A percentile compares a stretch with the other conserved stretches of the same genome.
Evolutionary conservation across 345 rosid genomes (phyloP).

Genomic region (Cardamine occulta): DNA sequence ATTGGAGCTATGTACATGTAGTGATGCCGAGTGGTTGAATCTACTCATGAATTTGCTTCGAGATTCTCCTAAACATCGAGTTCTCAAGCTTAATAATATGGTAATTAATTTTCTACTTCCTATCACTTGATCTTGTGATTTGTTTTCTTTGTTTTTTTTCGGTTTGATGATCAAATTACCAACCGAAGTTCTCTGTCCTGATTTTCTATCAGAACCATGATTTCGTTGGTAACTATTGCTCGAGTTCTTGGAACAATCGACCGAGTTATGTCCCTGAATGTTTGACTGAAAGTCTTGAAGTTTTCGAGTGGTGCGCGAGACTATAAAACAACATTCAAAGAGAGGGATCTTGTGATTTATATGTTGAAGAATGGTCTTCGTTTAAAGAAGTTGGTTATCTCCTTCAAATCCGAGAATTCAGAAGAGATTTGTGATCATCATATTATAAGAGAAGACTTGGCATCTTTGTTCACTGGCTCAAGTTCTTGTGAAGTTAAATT

Average conservation of each 20-base stretch:
- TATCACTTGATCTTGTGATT: background rate
- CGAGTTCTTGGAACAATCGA: background rate
- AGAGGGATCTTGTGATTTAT: background rate
- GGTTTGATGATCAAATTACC: background rate
- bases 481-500: conserved; percentile 12
- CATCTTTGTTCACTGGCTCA: conserved; percentile 9
- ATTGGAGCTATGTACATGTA: conserved; percentile 19
- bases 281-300: conserved; percentile 5
- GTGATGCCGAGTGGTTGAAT: conserved; percentile 7
- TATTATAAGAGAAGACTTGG: background rate
- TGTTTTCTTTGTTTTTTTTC: background rate
- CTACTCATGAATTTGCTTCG: conserved; percentile 1
- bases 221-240: background rate
- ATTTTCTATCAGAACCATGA: conserved; percentile 8
- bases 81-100: conserved; percentile 12
- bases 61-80: conserved; percentile 10
- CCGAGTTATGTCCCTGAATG: conserved; percentile 20
- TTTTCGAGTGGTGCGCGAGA: background rate
- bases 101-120: background rate
- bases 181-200: background rate
- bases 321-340: background rate
- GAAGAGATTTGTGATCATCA: background rate
- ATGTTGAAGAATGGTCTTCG: conserved; percentile 1
- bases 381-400: conserved; percentile 6
- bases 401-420: background rate